Conservation (phyloP, 1,284 basidiomycete species). For the Boletellus deceptivus region DNA sequence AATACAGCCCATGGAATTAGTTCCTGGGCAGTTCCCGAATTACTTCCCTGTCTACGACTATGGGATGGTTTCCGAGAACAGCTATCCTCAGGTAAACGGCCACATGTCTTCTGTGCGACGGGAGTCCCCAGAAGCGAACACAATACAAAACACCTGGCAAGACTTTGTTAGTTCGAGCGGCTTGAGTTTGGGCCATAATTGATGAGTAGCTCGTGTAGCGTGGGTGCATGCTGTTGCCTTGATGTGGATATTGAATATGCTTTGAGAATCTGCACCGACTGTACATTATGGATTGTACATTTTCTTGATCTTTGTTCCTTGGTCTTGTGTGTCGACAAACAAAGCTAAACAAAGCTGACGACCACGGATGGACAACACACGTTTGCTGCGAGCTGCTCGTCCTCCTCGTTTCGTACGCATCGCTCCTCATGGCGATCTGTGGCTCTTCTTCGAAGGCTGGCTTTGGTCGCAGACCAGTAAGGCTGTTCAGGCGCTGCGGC, state of each 20-base stretch:
- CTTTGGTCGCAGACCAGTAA: constrained; percentile 54
- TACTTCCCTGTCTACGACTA: constrained; percentile 81
- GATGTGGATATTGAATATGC: constrained; percentile 7
- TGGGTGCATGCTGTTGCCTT: constrained; percentile 1
- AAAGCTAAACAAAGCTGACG: constrained; percentile 20
- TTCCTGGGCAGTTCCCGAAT: constrained; percentile 49
- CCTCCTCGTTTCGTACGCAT: constrained; percentile 6
- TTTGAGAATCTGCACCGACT: constrained; percentile 1
- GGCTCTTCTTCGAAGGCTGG: constrained; percentile 49
- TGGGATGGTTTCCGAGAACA: constrained; percentile 38
- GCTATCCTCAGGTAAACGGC: constrained; percentile 36
- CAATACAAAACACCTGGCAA: constrained; percentile 56
- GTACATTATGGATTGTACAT: constrained; percentile 15
- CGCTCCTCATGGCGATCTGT: constrained; percentile 49
- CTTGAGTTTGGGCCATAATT: constrained; percentile 23
- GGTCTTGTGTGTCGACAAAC: constrained; percentile 16
- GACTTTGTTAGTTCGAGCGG: constrained; percentile 48
- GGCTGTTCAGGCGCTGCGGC: constrained; percentile 17
- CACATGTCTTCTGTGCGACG: constrained; percentile 35
- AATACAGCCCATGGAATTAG: constrained; percentile 33
- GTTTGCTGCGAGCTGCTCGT: neutral
- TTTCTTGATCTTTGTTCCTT: constrained; percentile 23
- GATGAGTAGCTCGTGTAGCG: constrained; percentile 7
- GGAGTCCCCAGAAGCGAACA: constrained; percentile 55
- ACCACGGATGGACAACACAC: constrained; percentile 1